phyloP scores from a whole-genome alignment of 495 filamentous ascomycete genomes.

The Cercophora samala region DNA sequence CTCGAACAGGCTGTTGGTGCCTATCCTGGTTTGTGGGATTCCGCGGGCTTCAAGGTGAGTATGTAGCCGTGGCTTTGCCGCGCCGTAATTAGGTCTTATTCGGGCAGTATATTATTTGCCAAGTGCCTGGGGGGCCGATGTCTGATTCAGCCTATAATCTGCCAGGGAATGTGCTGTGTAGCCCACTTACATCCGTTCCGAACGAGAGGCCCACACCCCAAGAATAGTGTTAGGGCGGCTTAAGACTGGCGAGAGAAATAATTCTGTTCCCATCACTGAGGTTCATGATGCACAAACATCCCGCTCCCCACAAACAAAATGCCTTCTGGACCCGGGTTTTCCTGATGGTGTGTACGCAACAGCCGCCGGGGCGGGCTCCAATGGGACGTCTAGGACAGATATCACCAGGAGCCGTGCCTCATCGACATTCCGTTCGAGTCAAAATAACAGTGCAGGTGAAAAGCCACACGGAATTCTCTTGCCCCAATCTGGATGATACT shows the following conservation, averaged over 20 bases:
- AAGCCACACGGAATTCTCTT: neutral
- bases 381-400: neutral
- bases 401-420: neutral
- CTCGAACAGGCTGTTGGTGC: neutral
- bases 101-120: slow-evolving; percentile 5
- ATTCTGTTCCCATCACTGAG: neutral
- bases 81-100: slow-evolving; percentile 4
- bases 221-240: slow-evolving; percentile 1
- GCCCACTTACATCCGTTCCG: neutral
- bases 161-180: slow-evolving; percentile 10
- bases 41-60: neutral
- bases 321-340: neutral
- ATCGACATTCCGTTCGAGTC: neutral
- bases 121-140: neutral
- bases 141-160: slow-evolving; percentile 19
- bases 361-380: neutral
- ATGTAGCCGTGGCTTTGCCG: slow-evolving; percentile 3
- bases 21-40: slow-evolving; percentile 17
- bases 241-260: neutral
- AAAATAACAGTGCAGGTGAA: neutral
- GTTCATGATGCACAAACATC: slow-evolving; percentile 9
- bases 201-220: neutral
- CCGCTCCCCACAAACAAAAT: slow-evolving; percentile 14
- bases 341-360: neutral
- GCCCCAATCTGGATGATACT: neutral